Conservation (phyloP, 805 yeast genomes). For the Scheffersomyces coipomensis region DNA sequence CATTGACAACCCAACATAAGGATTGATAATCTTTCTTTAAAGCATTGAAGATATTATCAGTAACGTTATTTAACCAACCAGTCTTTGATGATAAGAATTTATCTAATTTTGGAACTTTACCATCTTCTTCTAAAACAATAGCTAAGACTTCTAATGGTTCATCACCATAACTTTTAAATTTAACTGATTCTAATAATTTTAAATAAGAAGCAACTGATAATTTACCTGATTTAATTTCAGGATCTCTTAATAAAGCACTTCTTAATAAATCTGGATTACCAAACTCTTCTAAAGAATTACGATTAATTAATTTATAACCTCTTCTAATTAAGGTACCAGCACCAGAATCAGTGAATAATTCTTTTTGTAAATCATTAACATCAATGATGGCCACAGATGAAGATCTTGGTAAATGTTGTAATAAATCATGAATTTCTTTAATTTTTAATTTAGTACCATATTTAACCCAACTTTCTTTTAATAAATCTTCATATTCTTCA, state of each 20-base stretch:
- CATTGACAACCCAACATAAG: constrained; percentile 86
- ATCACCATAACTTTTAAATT: constrained; percentile 84
- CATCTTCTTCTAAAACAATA: constrained; percentile 57
- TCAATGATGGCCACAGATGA: constrained; percentile 97
- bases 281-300: constrained; percentile 69
- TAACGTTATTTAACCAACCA: constrained; percentile 97
- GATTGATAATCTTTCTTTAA: constrained; percentile 69
- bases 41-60: constrained; percentile 88
- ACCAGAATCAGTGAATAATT: constrained; percentile 96
- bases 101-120: constrained; percentile 66
- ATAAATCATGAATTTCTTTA: constrained; percentile 91
- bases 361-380: constrained; percentile 93
- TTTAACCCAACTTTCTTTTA: constrained; percentile 97
- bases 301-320: constrained; percentile 83
- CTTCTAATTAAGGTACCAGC: constrained; percentile 98
- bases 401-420: constrained; percentile 92
- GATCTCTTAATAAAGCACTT: constrained; percentile 72
- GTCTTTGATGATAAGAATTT: constrained; percentile 82
- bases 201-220: constrained; percentile 80
- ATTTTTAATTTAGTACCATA: constrained; percentile 97
- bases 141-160: constrained; percentile 95
- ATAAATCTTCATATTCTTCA: constrained; percentile 87
- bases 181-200: constrained; percentile 58
- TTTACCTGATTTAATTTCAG: constrained; percentile 67
- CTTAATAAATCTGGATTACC: constrained; percentile 73